phyloP scores from a whole-genome alignment of 192 early-diverging fungal species.

The Coemansia sp. region DNA sequence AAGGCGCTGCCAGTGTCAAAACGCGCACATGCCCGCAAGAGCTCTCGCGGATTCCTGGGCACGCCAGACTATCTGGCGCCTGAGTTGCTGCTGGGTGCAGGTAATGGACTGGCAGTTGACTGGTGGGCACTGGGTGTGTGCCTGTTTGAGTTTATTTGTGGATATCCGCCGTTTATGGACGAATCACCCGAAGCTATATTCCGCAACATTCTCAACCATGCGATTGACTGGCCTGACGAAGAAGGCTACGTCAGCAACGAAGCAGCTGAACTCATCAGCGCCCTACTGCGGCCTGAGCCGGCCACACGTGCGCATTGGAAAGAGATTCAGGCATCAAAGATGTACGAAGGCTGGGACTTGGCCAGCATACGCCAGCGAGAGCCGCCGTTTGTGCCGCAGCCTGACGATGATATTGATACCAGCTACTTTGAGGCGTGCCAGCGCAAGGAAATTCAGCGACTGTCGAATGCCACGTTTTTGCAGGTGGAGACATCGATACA shows the following conservation, averaged over 20 bases:
- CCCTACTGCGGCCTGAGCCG: slow-evolving; percentile 75
- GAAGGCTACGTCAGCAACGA: slow-evolving; percentile 59
- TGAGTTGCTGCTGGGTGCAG: slow-evolving; percentile 84
- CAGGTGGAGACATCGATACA: slow-evolving; percentile 16
- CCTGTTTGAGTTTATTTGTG: slow-evolving; percentile 85
- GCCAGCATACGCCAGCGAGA: slow-evolving; percentile 69
- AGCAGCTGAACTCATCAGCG: slow-evolving; percentile 71
- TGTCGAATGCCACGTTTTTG: slow-evolving; percentile 63
- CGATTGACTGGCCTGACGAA: slow-evolving; percentile 58
- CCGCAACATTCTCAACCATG: slow-evolving; percentile 79
- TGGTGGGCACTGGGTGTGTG: slow-evolving; percentile 97
- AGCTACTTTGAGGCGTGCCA: slow-evolving; percentile 90
- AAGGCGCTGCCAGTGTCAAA: slow-evolving; percentile 49
- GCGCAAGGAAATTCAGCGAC: slow-evolving; percentile 75
- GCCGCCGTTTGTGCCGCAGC: slow-evolving; percentile 83
- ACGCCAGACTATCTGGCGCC: slow-evolving; percentile 96
- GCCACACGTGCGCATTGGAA: slow-evolving; percentile 61
- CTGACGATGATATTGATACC: slow-evolving; percentile 80
- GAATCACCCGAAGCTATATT: slow-evolving; percentile 85
- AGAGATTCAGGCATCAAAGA: slow-evolving; percentile 68
- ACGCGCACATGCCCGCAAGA: slow-evolving; percentile 50
- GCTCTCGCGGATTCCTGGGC: slow-evolving; percentile 61
- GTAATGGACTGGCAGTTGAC: slow-evolving; percentile 83
- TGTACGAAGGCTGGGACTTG: slow-evolving; percentile 80
- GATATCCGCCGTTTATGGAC: slow-evolving; percentile 90